Evolutionary conservation across 2,329 filamentous ascomycete genomes (phyloP).

Genomic region (Chaetomiaceae sp.): DNA sequence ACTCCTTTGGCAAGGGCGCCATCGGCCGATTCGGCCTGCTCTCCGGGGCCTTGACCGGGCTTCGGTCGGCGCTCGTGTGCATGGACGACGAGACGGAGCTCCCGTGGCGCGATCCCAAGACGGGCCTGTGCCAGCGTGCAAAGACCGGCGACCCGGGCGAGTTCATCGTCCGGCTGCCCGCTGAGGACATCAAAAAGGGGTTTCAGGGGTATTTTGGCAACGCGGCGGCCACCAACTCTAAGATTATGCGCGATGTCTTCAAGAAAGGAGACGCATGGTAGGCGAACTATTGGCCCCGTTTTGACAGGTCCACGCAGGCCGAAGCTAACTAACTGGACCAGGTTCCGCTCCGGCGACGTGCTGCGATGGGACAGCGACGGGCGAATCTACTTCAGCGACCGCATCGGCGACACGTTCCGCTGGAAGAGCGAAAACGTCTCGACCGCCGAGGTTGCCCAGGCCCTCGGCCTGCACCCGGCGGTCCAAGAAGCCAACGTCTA

Average conservation of each 20-base stretch:
- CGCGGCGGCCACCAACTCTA: constrained; percentile 61
- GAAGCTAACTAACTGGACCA: neutral
- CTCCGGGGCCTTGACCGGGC: constrained; percentile 47
- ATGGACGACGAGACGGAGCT: constrained; percentile 66
- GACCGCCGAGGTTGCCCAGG: constrained; percentile 72
- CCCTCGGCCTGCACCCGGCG: constrained; percentile 59
- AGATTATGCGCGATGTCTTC: constrained; percentile 70
- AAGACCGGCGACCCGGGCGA: constrained; percentile 64
- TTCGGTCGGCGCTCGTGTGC: constrained; percentile 54
- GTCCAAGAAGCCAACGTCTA: constrained; percentile 82
- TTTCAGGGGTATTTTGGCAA: constrained; percentile 85
- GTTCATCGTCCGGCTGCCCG: constrained; percentile 63
- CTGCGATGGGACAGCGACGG: constrained; percentile 65
- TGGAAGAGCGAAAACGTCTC: constrained; percentile 83
- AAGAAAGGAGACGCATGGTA: constrained; percentile 66
- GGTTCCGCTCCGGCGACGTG: constrained; percentile 76
- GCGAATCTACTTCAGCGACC: constrained; percentile 73
- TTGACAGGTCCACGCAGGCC: neutral
- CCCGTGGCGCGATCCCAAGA: constrained; percentile 62
- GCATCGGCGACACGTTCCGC: constrained; percentile 71
- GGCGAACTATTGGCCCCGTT: neutral
- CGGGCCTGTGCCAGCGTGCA: constrained; percentile 61
- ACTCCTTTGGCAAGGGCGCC: constrained; percentile 67
- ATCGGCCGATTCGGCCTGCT: constrained; percentile 69
- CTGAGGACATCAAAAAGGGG: constrained; percentile 53